Conservation (phyloP, 208 protist genomes). For the Balamuthia mandrillaris region DNA sequence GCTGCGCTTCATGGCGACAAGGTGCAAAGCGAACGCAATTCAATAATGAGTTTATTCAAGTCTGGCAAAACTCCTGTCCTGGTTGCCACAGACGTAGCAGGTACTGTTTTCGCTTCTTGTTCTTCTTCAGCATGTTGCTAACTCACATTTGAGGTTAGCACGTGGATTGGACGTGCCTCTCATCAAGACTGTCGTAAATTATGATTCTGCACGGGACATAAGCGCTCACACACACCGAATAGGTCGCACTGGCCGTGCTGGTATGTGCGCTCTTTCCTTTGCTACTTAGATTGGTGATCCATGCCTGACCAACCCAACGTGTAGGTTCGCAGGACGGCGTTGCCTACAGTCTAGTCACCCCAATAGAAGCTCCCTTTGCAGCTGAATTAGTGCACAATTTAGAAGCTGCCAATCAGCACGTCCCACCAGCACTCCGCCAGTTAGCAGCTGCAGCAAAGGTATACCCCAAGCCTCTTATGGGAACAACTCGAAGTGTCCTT, state of each 20-base stretch:
- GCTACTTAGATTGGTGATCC: not conserved
- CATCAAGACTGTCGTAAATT: conserved; percentile 65
- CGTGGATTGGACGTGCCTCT: conserved; percentile 57
- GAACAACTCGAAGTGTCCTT: too few relatives aligned
- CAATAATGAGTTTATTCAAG: conserved; percentile 50
- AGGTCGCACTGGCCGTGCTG: conserved; percentile 54
- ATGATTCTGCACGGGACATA: conserved; percentile 48
- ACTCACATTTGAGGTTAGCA: conserved; percentile 20
- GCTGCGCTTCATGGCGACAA: conserved; percentile 65
- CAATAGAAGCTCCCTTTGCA: not conserved
- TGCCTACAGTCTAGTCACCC: conserved; percentile 36
- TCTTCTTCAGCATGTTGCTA: not conserved
- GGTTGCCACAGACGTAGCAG: conserved; percentile 68
- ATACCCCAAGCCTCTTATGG: too few relatives aligned
- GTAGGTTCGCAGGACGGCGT: conserved; percentile 49
- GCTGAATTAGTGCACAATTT: not conserved
- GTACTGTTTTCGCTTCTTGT: not conserved
- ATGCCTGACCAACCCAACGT: conserved; percentile 79
- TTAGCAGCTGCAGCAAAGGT: not conserved
- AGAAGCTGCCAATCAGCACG: not conserved
- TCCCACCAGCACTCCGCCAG: not conserved
- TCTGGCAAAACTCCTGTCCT: conserved; percentile 40
- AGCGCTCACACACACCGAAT: conserved; percentile 63
- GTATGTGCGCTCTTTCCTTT: not conserved
- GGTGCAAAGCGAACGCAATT: conserved; percentile 51